Conservation (phyloP, 371 early-diverging fungal species). For the Mortierella sp. region DNA sequence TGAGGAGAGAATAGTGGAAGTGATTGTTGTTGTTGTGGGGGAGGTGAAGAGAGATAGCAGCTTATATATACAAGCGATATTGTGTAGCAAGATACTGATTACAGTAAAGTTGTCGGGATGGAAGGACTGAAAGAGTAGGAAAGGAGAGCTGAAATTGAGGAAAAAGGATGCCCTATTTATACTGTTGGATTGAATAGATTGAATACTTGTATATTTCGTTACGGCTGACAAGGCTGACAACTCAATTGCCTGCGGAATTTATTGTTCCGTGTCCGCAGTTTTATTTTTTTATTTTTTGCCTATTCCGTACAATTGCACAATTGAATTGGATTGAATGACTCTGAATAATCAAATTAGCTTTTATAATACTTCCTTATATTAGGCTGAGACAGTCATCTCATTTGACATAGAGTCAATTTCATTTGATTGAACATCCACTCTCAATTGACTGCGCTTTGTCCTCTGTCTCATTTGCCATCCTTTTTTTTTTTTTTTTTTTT, state of each 20-base stretch:
- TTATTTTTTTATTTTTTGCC: neutral
- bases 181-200: conserved; percentile 1
- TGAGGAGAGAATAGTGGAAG: conserved; percentile 37
- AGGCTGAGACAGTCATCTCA: neutral
- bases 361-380: conserved; percentile 2
- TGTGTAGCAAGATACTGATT: too few species aligned
- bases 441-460: neutral
- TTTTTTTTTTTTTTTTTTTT: neutral
- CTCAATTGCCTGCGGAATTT: conserved; percentile 21
- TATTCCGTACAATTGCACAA: neutral
- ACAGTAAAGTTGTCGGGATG: neutral
- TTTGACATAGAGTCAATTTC: neutral
- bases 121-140: conserved; percentile 1
- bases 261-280: conserved; percentile 25
- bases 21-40: neutral
- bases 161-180: too few species aligned
- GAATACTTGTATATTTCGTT: neutral
- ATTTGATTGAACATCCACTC: neutral
- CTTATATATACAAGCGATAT: too few species aligned
- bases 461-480: neutral
- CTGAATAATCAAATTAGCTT: neutral
- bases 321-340: conserved; percentile 1
- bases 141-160: neutral
- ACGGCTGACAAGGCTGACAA: neutral
- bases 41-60: neutral